Percentiles rank a stretch among this genome's conserved stretches.
These are phyloP conservation scores for Malus domestica DNA, from an alignment of 306 rosid species.

Conservation along the genomic window ASM211411v1 NC_041790.1:617501-618000, in stretches of 20 bases:
- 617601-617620: neutral
- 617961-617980: too few species aligned
- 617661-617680: neutral
- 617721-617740: neutral
- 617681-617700: neutral
- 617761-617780: neutral
- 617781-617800: neutral
- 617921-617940: too few species aligned
- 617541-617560: neutral
- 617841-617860: fast-evolving
- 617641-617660: neutral
- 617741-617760: neutral
- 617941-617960: too few species aligned
- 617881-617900: too few species aligned
- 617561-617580: neutral
- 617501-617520: too few species aligned
- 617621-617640: neutral
- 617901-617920: too few species aligned
- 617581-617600: neutral
- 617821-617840: too few species aligned
- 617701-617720: neutral
- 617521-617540: neutral
- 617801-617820: fast-evolving
- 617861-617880: too few species aligned
- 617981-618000: too few species aligned